These are phyloP conservation scores for Bruguiera sexangula DNA, from an alignment of 345 rosid genomes.

Conservation along the genomic window DNA sequence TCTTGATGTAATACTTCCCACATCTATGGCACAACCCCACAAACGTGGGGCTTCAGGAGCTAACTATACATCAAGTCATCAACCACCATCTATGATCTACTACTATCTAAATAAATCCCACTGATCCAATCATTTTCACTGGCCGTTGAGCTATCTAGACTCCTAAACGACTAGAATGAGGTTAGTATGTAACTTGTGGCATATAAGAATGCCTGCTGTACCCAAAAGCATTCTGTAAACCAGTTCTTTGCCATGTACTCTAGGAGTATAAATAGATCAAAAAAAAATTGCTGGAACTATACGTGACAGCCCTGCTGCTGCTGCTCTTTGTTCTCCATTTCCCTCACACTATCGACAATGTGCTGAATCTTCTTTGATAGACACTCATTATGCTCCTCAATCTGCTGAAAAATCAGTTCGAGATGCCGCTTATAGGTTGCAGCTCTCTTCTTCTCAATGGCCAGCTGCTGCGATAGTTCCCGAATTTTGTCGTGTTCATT, in stretches of 20 bases:
- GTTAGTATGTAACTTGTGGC: no score
- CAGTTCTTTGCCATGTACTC: slow-evolving; percentile 12
- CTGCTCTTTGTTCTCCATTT: slow-evolving; percentile 60
- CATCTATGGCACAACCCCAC: not conserved
- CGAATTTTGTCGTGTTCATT: slow-evolving; percentile 90
- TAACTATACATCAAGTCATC: no score
- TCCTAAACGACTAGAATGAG: no score
- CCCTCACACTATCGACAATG: slow-evolving; percentile 71
- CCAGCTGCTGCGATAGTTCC: slow-evolving; percentile 91
- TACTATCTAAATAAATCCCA: not conserved
- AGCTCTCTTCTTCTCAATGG: slow-evolving; percentile 80
- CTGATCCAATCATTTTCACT: not conserved
- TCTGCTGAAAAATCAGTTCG: slow-evolving; percentile 83
- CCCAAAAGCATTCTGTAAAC: slow-evolving; percentile 11
- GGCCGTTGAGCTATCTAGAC: no score
- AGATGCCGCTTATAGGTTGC: slow-evolving; percentile 90
- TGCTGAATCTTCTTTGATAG: slow-evolving; percentile 80
- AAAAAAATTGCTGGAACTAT: slow-evolving; percentile 33
- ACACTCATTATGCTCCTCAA: slow-evolving; percentile 79
- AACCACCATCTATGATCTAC: not conserved
- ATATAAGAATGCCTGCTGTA: not conserved
- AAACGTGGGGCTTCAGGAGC: not conserved
- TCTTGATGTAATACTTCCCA: not conserved
- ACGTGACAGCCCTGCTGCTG: slow-evolving; percentile 37
- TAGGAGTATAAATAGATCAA: not conserved